Percentiles rank a stretch among this genome's conserved stretches.
Conservation (phyloP, 495 filamentous ascomycete species). For the Penicillium paradoxum region DNA sequence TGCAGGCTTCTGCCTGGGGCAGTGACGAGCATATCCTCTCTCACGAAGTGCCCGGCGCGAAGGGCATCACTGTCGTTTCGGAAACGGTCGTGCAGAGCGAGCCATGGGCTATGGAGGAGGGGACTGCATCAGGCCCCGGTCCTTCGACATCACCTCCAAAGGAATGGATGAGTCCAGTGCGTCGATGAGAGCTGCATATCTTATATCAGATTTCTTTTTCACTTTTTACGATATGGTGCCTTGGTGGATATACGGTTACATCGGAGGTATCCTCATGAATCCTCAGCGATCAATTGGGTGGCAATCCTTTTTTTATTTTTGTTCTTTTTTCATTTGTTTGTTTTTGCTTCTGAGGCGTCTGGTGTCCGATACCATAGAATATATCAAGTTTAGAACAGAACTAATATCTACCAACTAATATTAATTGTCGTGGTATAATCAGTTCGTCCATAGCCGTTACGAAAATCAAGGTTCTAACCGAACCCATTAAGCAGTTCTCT, state of each 20-base stretch:
- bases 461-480: not conserved
- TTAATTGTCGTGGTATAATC: too few species aligned
- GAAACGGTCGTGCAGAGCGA: conserved; percentile 30
- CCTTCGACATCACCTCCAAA: conserved; percentile 11
- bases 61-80: conserved; percentile 30
- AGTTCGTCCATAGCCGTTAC: too few species aligned
- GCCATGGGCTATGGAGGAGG: conserved; percentile 8
- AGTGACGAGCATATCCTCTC: conserved; percentile 30
- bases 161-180: conserved; percentile 8
- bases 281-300: not conserved
- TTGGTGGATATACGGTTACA: not conserved
- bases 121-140: too few species aligned
- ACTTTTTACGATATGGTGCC: not conserved
- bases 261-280: not conserved
- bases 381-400: too few species aligned
- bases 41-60: conserved; percentile 5
- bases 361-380: too few species aligned
- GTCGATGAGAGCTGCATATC: not conserved
- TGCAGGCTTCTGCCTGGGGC: conserved; percentile 22
- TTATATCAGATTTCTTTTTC: not conserved
- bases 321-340: not conserved
- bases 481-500: not conserved
- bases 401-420: too few species aligned
- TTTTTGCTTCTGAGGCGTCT: too few species aligned
- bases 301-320: not conserved